Evolutionary conservation across 2,329 filamentous ascomycete genomes (phyloP).

Genomic region (Epicoccum sorghinum): DNA sequence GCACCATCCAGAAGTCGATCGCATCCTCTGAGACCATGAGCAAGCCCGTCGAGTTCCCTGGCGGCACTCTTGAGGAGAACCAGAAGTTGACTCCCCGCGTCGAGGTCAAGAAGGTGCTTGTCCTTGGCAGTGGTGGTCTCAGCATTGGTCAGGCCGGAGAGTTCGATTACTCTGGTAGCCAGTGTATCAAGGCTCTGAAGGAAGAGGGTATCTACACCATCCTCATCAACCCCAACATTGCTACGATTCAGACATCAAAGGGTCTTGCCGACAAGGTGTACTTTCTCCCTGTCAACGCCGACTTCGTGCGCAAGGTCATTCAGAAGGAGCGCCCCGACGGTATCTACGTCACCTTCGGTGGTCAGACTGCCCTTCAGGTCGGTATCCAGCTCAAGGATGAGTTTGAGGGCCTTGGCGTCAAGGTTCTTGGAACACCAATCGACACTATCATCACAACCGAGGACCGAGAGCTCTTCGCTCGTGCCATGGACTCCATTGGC

Average conservation of each 20-base stretch:
- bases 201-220: conserved; percentile 98
- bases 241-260: conserved; percentile 98
- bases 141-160: conserved; percentile 98
- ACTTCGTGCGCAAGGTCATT: conserved; percentile 98
- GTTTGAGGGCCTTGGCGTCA: conserved; percentile 88
- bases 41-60: conserved; percentile 83
- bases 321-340: conserved; percentile 92
- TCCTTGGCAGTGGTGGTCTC: conserved; percentile 91
- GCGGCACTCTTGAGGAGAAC: conserved; percentile 81
- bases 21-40: conserved; percentile 70
- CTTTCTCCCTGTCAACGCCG: conserved; percentile 94
- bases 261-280: conserved; percentile 98
- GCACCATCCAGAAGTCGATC: conserved; percentile 77
- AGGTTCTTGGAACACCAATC: conserved; percentile 94
- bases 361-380: conserved; percentile 94
- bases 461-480: conserved; percentile 94
- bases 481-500: conserved; percentile 97
- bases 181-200: conserved; percentile 97
- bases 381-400: conserved; percentile 98
- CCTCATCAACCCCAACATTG: conserved; percentile 98
- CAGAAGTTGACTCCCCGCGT: conserved; percentile 77
- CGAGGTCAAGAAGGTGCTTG: conserved; percentile 89
- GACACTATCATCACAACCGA: conserved; percentile 99
- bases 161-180: conserved; percentile 97
- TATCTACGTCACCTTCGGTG: conserved; percentile 97